These are phyloP conservation scores for Antrodiella citrinella DNA, from an alignment of 768 basidiomycete species.

Conservation along the genomic window DNA sequence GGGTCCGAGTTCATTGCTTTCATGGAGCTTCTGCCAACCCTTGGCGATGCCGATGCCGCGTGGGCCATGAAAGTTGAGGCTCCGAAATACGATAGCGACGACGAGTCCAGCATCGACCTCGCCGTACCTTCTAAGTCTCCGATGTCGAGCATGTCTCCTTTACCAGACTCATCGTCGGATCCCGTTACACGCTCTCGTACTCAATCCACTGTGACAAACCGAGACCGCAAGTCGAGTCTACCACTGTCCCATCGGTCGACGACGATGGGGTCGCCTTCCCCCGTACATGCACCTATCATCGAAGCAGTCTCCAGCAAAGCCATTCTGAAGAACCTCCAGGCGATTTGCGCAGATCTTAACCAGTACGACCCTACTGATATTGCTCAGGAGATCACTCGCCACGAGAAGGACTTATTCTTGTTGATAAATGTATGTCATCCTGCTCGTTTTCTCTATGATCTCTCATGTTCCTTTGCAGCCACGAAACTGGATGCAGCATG, in stretches of 20 bases:
- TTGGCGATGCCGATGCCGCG: constrained; percentile 58
- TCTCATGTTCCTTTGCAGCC: constrained; percentile 41
- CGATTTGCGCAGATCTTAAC: constrained; percentile 49
- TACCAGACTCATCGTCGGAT: constrained; percentile 41
- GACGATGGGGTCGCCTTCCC: not conserved
- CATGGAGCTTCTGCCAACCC: constrained; percentile 53
- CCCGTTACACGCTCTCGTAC: constrained; percentile 4
- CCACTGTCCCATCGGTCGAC: constrained; percentile 32
- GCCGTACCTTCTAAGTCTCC: not conserved
- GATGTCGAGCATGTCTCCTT: constrained; percentile 9
- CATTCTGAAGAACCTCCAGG: constrained; percentile 55
- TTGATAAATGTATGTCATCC: constrained; percentile 56
- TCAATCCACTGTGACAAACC: constrained; percentile 18
- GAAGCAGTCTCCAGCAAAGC: constrained; percentile 28
- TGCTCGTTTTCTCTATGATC: constrained; percentile 2
- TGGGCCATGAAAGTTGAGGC: constrained; percentile 72
- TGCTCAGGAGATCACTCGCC: constrained; percentile 79
- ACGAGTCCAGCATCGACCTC: constrained; percentile 31
- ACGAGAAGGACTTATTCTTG: constrained; percentile 62
- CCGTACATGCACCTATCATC: not conserved
- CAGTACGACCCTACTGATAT: constrained; percentile 54
- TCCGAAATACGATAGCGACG: constrained; percentile 53
- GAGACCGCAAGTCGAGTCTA: constrained; percentile 66
- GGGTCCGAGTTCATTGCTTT: constrained; percentile 80
- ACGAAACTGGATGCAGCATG: constrained; percentile 80